These are phyloP conservation scores for Przewalskia tangutica DNA, from an alignment of 257 asterid genomes.

Conservation along the genomic window DNA sequence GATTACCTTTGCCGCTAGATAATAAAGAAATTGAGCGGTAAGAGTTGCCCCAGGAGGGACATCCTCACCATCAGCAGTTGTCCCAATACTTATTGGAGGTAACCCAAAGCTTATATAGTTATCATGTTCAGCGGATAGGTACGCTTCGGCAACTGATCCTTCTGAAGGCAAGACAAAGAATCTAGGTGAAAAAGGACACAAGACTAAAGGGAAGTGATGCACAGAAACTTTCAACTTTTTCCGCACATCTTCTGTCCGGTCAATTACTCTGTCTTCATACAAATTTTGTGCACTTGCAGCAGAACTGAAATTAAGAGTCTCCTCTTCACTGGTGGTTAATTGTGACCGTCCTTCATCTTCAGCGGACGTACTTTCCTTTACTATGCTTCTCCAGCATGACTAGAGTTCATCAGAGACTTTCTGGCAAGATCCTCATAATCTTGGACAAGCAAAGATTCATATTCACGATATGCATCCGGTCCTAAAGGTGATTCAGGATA, in stretches of 20 bases:
- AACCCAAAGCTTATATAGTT: constrained; percentile 81
- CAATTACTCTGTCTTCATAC: constrained; percentile 26
- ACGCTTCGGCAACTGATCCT: constrained; percentile 85
- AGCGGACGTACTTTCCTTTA: constrained; percentile 21
- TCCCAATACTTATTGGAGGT: constrained; percentile 82
- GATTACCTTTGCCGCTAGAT: constrained; percentile 73
- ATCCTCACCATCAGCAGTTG: constrained; percentile 60
- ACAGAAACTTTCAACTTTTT: constrained; percentile 58
- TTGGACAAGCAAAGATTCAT: constrained; percentile 75
- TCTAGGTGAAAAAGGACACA: constrained; percentile 86
- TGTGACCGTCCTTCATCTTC: constrained; percentile 79
- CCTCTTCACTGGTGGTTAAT: constrained; percentile 45
- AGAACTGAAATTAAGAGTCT: constrained; percentile 27
- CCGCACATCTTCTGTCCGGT: constrained; percentile 37
- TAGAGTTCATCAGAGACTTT: constrained; percentile 29
- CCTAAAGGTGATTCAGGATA: constrained; percentile 97
- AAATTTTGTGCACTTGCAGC: constrained; percentile 25
- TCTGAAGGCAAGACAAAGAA: constrained; percentile 97
- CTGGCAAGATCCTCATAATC: constrained; percentile 77
- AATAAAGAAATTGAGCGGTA: constrained; percentile 88
- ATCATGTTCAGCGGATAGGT: constrained; percentile 60
- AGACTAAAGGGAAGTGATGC: constrained; percentile 78
- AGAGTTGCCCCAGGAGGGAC: constrained; percentile 67
- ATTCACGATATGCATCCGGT: constrained; percentile 90
- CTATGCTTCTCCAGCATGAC: constrained; percentile 18